phyloP scores from a whole-genome alignment of 192 early-diverging fungal species.

The Pilaira anomala region DNA sequence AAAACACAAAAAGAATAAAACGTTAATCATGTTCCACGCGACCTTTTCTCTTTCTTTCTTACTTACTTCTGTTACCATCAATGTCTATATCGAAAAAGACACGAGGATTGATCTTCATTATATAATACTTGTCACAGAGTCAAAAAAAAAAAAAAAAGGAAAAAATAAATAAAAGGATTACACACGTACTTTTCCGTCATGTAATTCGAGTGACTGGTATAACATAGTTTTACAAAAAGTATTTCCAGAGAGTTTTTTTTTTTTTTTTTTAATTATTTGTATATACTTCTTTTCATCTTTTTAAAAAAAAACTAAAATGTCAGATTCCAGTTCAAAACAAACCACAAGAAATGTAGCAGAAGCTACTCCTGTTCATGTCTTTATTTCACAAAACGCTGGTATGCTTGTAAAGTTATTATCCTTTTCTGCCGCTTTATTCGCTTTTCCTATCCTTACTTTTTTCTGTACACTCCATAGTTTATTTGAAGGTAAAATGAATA shows the following conservation, averaged over 20 bases:
- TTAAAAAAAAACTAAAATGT: too few species aligned
- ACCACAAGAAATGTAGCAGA: too few species aligned
- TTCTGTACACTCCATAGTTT: slow-evolving; percentile 34
- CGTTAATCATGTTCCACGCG: not conserved
- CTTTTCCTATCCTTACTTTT: slow-evolving; percentile 41
- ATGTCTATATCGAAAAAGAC: slow-evolving; percentile 63
- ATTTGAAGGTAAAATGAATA: slow-evolving; percentile 38
- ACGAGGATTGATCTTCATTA: slow-evolving; percentile 48
- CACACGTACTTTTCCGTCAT: not conserved
- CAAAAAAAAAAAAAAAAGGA: not conserved
- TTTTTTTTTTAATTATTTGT: not conserved
- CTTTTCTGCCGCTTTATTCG: slow-evolving; percentile 43
- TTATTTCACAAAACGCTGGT: not conserved
- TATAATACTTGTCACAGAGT: not conserved
- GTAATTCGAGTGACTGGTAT: slow-evolving; percentile 21
- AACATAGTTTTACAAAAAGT: not conserved
- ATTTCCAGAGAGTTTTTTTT: not conserved
- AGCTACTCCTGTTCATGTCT: too few species aligned
- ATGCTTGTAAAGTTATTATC: slow-evolving; percentile 33
- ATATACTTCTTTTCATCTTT: too few species aligned
- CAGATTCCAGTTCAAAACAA: too few species aligned
- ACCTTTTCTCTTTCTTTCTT: not conserved
- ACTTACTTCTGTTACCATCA: slow-evolving; percentile 50
- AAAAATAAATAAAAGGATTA: not conserved
- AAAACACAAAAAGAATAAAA: not conserved